phyloP scores from a whole-genome alignment of 2,329 filamentous ascomycete species.

The Alternaria conjuncta region DNA sequence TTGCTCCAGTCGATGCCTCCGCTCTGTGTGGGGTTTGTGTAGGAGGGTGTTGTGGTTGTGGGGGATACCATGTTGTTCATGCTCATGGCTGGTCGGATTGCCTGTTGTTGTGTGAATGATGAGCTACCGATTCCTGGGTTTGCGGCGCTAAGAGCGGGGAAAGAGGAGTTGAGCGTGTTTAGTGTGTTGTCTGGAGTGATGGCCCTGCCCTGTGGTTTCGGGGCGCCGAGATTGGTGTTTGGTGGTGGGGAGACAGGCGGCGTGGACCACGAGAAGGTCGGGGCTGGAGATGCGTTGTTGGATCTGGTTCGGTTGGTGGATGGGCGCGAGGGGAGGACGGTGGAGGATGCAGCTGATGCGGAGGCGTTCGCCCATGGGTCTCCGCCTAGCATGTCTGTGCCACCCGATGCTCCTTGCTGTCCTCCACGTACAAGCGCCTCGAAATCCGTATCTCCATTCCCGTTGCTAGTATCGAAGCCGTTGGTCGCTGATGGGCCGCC shows the following conservation, averaged over 20 bases:
- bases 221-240: constrained; percentile 29
- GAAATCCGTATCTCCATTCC: constrained; percentile 76
- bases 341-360: constrained; percentile 39
- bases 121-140: constrained; percentile 44
- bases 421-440: constrained; percentile 87
- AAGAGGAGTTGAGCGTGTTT: constrained; percentile 46
- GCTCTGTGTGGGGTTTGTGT: constrained; percentile 24
- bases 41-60: constrained; percentile 29
- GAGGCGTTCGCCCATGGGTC: constrained; percentile 51
- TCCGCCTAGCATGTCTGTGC: constrained; percentile 51
- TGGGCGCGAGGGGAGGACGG: constrained; percentile 40
- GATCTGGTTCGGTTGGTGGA: constrained; percentile 32
- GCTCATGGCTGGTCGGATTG: constrained; percentile 39
- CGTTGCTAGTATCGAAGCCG: constrained; percentile 62
- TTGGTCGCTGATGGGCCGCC: constrained; percentile 62
- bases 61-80: constrained; percentile 43
- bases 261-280: constrained; percentile 57
- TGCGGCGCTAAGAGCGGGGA: constrained; percentile 44
- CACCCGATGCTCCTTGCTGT: constrained; percentile 47
- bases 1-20: constrained; percentile 41
- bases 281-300: constrained; percentile 40
- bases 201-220: constrained; percentile 49
- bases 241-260: constrained; percentile 46
- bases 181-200: constrained; percentile 61
- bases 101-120: constrained; percentile 51